Evolutionary conservation across 129 eudicot species (phyloP), one percentile per base, ranked within the genome.

Genomic region (Pulicaria dysenterica): DNA sequence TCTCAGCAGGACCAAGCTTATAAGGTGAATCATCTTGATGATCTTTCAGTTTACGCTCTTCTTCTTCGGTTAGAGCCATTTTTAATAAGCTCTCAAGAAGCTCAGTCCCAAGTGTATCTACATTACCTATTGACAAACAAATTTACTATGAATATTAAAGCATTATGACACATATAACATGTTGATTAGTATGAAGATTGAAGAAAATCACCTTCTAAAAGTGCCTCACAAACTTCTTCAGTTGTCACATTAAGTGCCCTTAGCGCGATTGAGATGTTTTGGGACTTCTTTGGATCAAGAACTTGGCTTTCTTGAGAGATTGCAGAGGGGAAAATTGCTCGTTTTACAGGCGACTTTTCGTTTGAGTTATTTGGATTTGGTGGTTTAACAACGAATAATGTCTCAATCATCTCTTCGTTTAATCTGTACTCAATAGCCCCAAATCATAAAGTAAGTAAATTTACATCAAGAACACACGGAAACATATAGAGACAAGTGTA

Each of bases 321-420:
- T 7, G 87, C 76, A 2, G 82, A 71, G 24, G 92, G 83, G 69
- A 82, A 70, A 81, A 82, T 75, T 44, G 82, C 56, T 16, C 84
- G 77, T 39, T 80, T 67, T 8, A 80, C 17, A 0, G 84, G 41
- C 48, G 67, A 42, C 42, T 77, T 62, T 54, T 88, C 97, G 7
- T 71, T 88, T 11, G 79, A 79, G 75, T 70, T 54, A 6, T 19
- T 81, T 16, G 85, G 53, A 57, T 49, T 86, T 31, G 89, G 88
- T 46, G 80, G 73, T 59, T 88, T 88, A 53, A 85, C 97, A 40
- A 88, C 76, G 47, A 95, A 95, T 73, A 95, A 85, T 31, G 99
- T 80, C 78, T 95, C 99, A 4, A 95, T 90, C 99, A 95, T 95
- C 80, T 95, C 99, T 82, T 95, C 99, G 58, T 95, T 83, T 86